Conservation (phyloP, 768 basidiomycete genomes). For the Leccinum broughii region DNA sequence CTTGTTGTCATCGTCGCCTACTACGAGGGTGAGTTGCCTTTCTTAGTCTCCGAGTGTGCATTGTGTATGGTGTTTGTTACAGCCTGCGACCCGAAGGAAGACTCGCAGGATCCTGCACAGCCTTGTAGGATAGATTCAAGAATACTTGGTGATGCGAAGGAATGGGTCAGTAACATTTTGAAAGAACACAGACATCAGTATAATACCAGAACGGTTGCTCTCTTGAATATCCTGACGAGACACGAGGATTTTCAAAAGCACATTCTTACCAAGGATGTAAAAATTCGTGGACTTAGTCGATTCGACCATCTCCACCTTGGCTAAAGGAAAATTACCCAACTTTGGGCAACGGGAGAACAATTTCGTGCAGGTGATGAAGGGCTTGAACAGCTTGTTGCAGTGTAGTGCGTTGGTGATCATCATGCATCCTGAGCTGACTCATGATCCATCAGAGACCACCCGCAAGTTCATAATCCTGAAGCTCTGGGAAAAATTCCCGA, state of each 20-base stretch:
- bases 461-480: background rate
- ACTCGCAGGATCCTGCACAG: background rate
- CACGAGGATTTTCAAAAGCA: conserved; percentile 14
- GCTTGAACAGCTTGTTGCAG: conserved; percentile 16
- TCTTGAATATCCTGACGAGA: conserved; percentile 23
- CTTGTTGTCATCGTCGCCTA: conserved; percentile 25
- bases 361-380: conserved; percentile 25
- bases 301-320: background rate
- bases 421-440: background rate
- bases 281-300: conserved; percentile 19
- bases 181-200: conserved; percentile 18
- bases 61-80: background rate
- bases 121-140: background rate
- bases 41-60: background rate
- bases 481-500: background rate
- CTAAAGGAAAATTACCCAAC: background rate
- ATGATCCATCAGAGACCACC: conserved; percentile 11
- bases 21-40: conserved; percentile 20
- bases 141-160: conserved; percentile 9
- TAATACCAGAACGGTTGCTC: conserved; percentile 21
- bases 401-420: conserved; percentile 13
- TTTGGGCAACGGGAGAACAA: background rate
- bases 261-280: conserved; percentile 18
- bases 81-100: conserved; percentile 9
- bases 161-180: conserved; percentile 14